phyloP scores from a whole-genome alignment of 2,329 filamentous ascomycete species.

The Penicillium sp. region DNA sequence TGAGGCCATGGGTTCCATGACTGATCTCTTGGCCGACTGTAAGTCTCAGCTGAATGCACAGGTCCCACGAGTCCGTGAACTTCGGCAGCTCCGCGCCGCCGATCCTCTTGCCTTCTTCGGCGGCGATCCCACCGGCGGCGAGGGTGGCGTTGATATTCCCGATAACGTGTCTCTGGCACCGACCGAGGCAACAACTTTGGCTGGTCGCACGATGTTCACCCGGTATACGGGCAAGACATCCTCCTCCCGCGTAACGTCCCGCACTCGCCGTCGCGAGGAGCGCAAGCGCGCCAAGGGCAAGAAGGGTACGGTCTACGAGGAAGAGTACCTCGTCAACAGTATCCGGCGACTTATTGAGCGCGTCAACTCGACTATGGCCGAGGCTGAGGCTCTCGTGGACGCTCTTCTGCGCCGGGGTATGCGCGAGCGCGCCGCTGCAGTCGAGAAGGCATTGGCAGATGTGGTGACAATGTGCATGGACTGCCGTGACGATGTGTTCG shows the following conservation, averaged over 20 bases:
- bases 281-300: slow-evolving; percentile 92
- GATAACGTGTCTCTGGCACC: slow-evolving; percentile 92
- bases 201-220: slow-evolving; percentile 85
- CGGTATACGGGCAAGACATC: slow-evolving; percentile 76
- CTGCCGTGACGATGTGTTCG: slow-evolving; percentile 73
- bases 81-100: slow-evolving; percentile 76
- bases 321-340: slow-evolving; percentile 92
- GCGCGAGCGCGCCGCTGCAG: slow-evolving; percentile 80
- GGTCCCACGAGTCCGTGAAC: slow-evolving; percentile 79
- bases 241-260: slow-evolving; percentile 72
- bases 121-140: slow-evolving; percentile 64
- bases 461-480: slow-evolving; percentile 70
- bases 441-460: slow-evolving; percentile 74
- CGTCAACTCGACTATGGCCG: slow-evolving; percentile 71
- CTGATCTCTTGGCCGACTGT: slow-evolving; percentile 92
- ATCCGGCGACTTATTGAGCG: slow-evolving; percentile 81
- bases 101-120: slow-evolving; percentile 91
- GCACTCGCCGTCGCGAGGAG: slow-evolving; percentile 88
- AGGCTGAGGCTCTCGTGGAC: slow-evolving; percentile 74
- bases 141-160: slow-evolving; percentile 70
- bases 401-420: slow-evolving; percentile 79
- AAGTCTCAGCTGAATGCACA: slow-evolving; percentile 81
- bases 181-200: slow-evolving; percentile 76
- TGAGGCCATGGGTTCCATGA: slow-evolving; percentile 79
- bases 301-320: slow-evolving; percentile 96